Evolutionary conservation across 345 rosid genomes (phyloP), one percentile per base, ranked within the genome.

Genomic region (Ceriops decandra): DNA sequence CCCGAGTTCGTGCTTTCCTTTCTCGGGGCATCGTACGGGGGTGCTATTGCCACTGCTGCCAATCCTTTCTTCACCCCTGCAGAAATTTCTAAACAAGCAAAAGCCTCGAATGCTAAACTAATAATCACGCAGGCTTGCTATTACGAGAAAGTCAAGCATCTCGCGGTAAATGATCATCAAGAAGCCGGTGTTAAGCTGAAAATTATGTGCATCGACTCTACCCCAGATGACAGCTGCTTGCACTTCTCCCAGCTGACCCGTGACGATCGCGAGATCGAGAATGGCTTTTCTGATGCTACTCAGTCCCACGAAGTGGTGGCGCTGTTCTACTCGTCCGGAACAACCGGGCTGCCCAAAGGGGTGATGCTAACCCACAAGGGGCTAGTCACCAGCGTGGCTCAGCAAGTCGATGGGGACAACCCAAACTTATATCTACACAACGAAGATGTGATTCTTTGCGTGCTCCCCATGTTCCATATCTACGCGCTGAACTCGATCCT

Each of bases 361-460:
- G 99, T 95, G 72, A 91, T 95, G 98, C 63, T 95, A 24, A 95
- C 92, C 0, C 99, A 95, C 83, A 86, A 82, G 66, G 92, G 98
- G 0, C 79, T 87, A 0, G 79, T 95, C 38, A 90, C 98, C 0
- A 91, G 96, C 70, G 90, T 91, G 9, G 96, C 92, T 0, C 99
- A 95, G 74, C 99, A 91, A 30, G 96, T 95, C 3, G 96, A 91
- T 65, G 99, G 99, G 2, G 99, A 91, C 27, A 95, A 95, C 63
- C 98, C 99, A 0, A 91, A 95, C 60, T 67, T 95, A 32, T 90
- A 90, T 64, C 84, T 87, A 53, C 80, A 81, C 64, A 77, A 69
- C 0, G 86, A 88, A 38, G 99, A 91, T 22, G 96, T 90, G 68
- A 75, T 95, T 15, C 71, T 91, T 4, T 91, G 96, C 67, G 89